Percentiles rank a stretch among this genome's conserved stretches.
These are phyloP conservation scores for Suhomyces choctaworum DNA, from an alignment of 1,139 yeast species.

Conservation along the genomic window DNA sequence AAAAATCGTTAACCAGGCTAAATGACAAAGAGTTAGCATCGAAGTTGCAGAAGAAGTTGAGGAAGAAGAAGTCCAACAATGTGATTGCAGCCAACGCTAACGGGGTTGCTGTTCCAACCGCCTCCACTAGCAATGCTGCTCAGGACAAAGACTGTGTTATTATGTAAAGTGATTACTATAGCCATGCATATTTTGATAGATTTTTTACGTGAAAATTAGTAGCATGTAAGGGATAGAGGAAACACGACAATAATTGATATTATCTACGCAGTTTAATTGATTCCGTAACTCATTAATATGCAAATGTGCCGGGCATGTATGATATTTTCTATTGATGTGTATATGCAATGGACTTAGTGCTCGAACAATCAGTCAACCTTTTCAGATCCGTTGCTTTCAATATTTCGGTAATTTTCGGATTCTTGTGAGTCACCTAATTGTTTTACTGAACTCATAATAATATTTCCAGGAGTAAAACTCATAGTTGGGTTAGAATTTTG, in stretches of 20 bases:
- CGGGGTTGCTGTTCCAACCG: slow-evolving; percentile 7
- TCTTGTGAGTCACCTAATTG: slow-evolving; percentile 16
- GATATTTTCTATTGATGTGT: too few species aligned
- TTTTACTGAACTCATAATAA: slow-evolving; percentile 12
- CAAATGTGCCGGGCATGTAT: too few species aligned
- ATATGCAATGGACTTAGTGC: too few species aligned
- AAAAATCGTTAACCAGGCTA: slow-evolving; percentile 52
- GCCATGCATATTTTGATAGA: too few species aligned
- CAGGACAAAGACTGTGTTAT: slow-evolving; percentile 49
- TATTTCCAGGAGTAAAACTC: slow-evolving; percentile 4
- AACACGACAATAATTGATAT: too few species aligned
- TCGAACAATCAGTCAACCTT: slow-evolving; percentile 28
- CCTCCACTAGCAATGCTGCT: slow-evolving; percentile 18
- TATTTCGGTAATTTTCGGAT: slow-evolving; percentile 19
- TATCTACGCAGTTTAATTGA: too few species aligned
- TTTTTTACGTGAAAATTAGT: too few species aligned
- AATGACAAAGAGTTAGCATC: slow-evolving; percentile 35
- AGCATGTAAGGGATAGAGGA: too few species aligned
- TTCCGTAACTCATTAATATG: too few species aligned
- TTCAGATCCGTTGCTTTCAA: slow-evolving; percentile 30
- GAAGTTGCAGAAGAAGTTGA: slow-evolving; percentile 30
- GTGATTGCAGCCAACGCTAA: slow-evolving; percentile 12
- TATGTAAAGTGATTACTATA: too few species aligned
- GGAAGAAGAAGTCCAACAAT: slow-evolving; percentile 23
- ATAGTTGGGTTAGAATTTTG: background rate